A percentile compares a stretch with the other conserved stretches of the same genome.
Conservation (phyloP, 176 grass and related monocot species). For the Canna indica region DNA sequence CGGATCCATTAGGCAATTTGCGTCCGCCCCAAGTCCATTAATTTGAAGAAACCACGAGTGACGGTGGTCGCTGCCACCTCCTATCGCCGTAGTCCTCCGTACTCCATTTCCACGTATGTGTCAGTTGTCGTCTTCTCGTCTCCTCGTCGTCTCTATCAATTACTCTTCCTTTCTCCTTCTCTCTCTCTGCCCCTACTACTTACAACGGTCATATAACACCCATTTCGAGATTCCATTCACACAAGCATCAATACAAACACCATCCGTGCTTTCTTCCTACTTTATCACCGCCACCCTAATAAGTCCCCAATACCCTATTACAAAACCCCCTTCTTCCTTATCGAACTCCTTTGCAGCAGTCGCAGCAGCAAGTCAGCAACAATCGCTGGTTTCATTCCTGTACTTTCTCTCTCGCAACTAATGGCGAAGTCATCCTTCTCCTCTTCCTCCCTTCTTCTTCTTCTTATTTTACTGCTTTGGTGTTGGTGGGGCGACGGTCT, state of each 20-base stretch:
- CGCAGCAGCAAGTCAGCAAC: too few relatives aligned
- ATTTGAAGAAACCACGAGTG: too few relatives aligned
- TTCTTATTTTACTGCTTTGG: neutral
- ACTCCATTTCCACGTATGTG: too few relatives aligned
- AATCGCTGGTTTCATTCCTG: neutral
- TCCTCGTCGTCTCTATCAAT: too few relatives aligned
- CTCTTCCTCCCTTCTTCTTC: neutral
- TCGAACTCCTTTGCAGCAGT: too few relatives aligned
- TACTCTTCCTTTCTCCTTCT: neutral
- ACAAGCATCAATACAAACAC: conserved; percentile 1
- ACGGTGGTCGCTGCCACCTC: too few relatives aligned
- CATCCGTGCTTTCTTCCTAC: neutral
- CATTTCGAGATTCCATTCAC: neutral
- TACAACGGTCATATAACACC: conserved; percentile 32
- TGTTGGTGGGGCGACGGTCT: neutral
- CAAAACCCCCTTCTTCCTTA: neutral
- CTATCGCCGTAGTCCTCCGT: too few relatives aligned
- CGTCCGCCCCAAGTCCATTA: too few relatives aligned
- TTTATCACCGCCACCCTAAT: neutral
- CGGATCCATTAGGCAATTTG: too few relatives aligned
- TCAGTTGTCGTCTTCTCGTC: too few relatives aligned
- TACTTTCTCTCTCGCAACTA: too few relatives aligned
- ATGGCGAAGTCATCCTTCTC: neutral
- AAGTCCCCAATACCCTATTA: neutral
- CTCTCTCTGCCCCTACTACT: neutral